These are phyloP conservation scores for Corynespora cassiicola DNA, from an alignment of 2,329 filamentous ascomycete genomes.

Conservation along the genomic window DNA sequence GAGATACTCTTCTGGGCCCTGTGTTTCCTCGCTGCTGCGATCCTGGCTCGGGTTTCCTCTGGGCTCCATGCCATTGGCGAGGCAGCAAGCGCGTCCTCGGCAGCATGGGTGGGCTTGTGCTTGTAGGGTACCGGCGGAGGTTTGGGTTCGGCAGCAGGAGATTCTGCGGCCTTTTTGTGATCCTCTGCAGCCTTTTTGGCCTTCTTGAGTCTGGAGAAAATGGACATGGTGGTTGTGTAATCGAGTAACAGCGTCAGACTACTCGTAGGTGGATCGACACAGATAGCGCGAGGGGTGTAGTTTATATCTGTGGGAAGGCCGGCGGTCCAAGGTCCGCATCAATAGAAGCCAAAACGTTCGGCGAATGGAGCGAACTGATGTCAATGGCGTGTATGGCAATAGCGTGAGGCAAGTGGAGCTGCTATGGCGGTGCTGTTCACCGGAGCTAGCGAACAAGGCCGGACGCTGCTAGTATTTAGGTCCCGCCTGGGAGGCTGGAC, in stretches of 20 bases:
- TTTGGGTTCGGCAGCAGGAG: conserved; percentile 14
- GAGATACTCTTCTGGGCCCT: conserved; percentile 12
- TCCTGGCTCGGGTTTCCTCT: conserved; percentile 21
- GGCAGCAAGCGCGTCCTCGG: conserved; percentile 27
- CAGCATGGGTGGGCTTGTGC: conserved; percentile 35
- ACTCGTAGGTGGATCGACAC: conserved; percentile 1
- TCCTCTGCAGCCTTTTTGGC: conserved; percentile 34
- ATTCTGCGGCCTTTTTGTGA: conserved; percentile 23
- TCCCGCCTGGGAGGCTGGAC: conserved; percentile 3
- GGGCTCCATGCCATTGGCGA: conserved; percentile 17
- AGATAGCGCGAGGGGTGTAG: conserved; percentile 5
- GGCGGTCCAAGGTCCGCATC: neutral
- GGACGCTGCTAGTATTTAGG: too few relatives aligned
- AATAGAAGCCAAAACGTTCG: neutral
- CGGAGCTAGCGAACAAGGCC: neutral
- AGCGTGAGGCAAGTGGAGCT: neutral
- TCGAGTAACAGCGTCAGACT: too few relatives aligned
- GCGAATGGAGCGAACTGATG: neutral
- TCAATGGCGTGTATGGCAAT: conserved; percentile 3
- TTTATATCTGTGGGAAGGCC: conserved; percentile 5
- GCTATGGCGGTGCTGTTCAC: neutral
- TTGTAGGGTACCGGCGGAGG: conserved; percentile 28
- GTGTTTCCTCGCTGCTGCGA: conserved; percentile 23
- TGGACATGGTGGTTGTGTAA: conserved; percentile 39
- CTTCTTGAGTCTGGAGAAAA: conserved; percentile 39